A percentile compares a stretch with the other conserved stretches of the same genome.
Evolutionary conservation across 78 protist genomes (phyloP).

Genomic region (Polysphondylium violaceum): DNA sequence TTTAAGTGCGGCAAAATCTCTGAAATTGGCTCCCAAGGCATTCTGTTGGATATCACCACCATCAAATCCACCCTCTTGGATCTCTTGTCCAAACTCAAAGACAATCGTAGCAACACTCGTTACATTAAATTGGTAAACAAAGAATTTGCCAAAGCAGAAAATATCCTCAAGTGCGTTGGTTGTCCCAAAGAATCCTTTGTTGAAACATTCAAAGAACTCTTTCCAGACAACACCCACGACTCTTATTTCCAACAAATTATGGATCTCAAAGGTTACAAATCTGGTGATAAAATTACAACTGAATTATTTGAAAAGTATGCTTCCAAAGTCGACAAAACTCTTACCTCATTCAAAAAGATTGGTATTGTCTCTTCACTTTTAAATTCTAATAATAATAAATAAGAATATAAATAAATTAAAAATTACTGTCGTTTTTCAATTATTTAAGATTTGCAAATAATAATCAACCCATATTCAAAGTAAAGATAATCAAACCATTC

Average conservation of each 20-base stretch:
- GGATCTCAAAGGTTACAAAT: constrained; percentile 73
- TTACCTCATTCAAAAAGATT: constrained; percentile 24
- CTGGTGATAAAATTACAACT: constrained; percentile 55
- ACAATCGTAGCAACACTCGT: constrained; percentile 26
- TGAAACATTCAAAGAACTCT: constrained; percentile 51
- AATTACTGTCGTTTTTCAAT: too few relatives aligned
- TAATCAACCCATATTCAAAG: too few relatives aligned
- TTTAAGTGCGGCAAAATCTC: constrained; percentile 67
- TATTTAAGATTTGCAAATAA: too few relatives aligned
- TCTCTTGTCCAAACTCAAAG: constrained; percentile 24
- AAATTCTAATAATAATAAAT: too few relatives aligned
- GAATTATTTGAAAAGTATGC: constrained; percentile 57
- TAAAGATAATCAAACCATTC: too few relatives aligned
- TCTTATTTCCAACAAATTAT: constrained; percentile 74
- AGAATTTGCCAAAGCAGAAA: constrained; percentile 69
- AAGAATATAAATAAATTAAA: too few relatives aligned
- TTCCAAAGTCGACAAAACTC: constrained; percentile 25
- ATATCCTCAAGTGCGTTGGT: constrained; percentile 66
- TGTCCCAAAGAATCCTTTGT: constrained; percentile 19
- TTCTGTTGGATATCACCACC: constrained; percentile 60
- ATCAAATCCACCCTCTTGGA: constrained; percentile 20
- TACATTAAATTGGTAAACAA: constrained; percentile 58
- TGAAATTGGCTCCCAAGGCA: constrained; percentile 73
- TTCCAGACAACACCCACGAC: constrained; percentile 36
- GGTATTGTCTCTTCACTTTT: too few relatives aligned